Percentiles rank a stretch among this genome's conserved stretches.
These are phyloP conservation scores for Fraxinus greggii DNA, from an alignment of 305 asterid species.

Conservation along the genomic window DNA sequence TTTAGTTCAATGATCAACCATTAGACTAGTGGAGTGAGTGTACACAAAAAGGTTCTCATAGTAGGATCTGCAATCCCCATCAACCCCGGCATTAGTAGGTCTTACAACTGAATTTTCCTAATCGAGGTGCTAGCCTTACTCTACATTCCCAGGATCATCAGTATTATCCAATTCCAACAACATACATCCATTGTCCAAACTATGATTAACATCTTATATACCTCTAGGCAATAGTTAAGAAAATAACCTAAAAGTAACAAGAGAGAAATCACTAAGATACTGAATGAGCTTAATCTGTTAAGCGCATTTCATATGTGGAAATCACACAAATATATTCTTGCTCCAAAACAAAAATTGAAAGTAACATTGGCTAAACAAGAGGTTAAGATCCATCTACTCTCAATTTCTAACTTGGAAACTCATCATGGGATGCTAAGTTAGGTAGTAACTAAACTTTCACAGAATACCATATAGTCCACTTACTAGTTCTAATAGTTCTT, in stretches of 20 bases:
- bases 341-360: neutral
- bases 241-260: neutral
- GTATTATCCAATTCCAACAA: neutral
- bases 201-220: neutral
- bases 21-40: neutral
- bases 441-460: neutral
- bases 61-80: constrained; percentile 5
- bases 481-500: neutral
- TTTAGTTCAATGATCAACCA: neutral
- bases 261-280: neutral
- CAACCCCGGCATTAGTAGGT: neutral
- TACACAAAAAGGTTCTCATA: neutral
- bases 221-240: neutral
- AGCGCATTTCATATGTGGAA: neutral
- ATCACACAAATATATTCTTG: neutral
- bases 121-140: neutral
- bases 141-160: neutral
- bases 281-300: neutral
- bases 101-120: neutral
- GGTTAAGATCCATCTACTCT: neutral
- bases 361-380: neutral
- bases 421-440: neutral
- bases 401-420: neutral
- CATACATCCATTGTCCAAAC: neutral
- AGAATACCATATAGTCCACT: neutral